Evolutionary conservation across 2,329 filamentous ascomycete species (phyloP).

Genomic region (Ophiostoma himal-ulmi): DNA sequence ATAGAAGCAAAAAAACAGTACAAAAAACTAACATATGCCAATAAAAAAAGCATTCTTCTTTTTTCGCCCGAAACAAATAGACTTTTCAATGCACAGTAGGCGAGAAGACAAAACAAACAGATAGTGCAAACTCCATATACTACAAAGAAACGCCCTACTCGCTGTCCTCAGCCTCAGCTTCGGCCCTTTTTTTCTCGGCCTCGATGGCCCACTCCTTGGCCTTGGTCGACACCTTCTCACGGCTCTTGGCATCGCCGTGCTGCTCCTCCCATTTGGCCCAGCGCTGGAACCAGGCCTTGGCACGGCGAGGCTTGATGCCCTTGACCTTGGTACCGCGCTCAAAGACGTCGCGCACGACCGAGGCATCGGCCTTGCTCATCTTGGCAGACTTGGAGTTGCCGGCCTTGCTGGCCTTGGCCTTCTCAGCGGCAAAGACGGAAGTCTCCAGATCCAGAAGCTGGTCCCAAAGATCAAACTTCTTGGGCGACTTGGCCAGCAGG

Average conservation of each 20-base stretch:
- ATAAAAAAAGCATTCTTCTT: not conserved
- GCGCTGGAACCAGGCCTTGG: constrained; percentile 81
- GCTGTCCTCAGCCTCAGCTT: constrained; percentile 28
- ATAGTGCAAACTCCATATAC: not conserved
- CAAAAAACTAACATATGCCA: not conserved
- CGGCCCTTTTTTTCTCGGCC: constrained; percentile 36
- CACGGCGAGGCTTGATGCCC: constrained; percentile 73
- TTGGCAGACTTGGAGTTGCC: constrained; percentile 42
- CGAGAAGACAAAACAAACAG: not conserved
- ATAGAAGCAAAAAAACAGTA: constrained; percentile 6
- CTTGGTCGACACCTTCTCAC: constrained; percentile 63
- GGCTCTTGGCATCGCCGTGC: constrained; percentile 61
- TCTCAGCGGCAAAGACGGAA: constrained; percentile 46
- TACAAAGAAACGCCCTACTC: constrained; percentile 18
- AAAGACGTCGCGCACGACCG: constrained; percentile 67
- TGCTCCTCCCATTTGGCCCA: constrained; percentile 87
- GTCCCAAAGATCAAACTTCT: constrained; percentile 89
- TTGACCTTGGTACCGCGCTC: constrained; percentile 67
- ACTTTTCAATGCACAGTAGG: constrained; percentile 3
- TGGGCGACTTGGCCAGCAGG: constrained; percentile 75
- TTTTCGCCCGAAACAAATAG: constrained; percentile 7
- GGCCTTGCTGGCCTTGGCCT: constrained; percentile 38
- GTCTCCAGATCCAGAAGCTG: constrained; percentile 83
- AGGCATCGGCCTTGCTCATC: constrained; percentile 36
- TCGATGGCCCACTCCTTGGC: constrained; percentile 64